phyloP scores from a whole-genome alignment of 2,329 filamentous ascomycete genomes.

The Colletotrichum magnum region DNA sequence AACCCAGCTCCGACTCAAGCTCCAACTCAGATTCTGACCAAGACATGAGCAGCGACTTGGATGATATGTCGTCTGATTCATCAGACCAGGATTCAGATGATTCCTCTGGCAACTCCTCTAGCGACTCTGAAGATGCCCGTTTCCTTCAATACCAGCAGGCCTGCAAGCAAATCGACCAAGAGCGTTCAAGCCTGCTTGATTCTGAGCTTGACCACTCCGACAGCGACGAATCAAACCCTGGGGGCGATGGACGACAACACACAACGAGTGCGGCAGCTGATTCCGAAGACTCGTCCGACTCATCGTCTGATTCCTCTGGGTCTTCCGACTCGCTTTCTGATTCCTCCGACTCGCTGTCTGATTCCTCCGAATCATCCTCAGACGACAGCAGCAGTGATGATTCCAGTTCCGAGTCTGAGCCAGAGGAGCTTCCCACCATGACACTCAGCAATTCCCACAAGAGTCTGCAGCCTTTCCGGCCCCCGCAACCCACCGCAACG shows the following conservation, averaged over 20 bases:
- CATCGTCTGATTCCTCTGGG: neutral
- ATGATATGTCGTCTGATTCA: neutral
- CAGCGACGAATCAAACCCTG: neutral
- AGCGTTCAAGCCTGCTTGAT: constrained; percentile 13
- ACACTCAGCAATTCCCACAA: constrained; percentile 25
- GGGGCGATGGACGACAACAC: too few relatives aligned
- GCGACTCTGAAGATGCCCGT: constrained; percentile 1
- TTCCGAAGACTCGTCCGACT: neutral
- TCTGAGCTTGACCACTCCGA: constrained; percentile 35
- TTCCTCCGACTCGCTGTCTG: constrained; percentile 27
- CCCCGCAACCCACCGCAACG: constrained; percentile 16
- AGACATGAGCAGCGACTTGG: constrained; percentile 1
- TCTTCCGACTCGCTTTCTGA: neutral
- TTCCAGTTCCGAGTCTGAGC: constrained; percentile 48
- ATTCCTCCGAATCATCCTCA: constrained; percentile 18
- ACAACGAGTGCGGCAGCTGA: too few relatives aligned
- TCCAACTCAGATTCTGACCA: constrained; percentile 9
- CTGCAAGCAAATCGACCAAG: constrained; percentile 1
- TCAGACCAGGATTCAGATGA: neutral
- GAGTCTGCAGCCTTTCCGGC: neutral
- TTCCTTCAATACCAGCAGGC: neutral
- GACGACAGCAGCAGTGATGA: constrained; percentile 39
- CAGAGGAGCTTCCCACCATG: constrained; percentile 55
- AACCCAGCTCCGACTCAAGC: too few relatives aligned
- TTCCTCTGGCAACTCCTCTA: neutral